phyloP scores from a whole-genome alignment of 148 eudicot genomes.

The Limonium bicolor region DNA sequence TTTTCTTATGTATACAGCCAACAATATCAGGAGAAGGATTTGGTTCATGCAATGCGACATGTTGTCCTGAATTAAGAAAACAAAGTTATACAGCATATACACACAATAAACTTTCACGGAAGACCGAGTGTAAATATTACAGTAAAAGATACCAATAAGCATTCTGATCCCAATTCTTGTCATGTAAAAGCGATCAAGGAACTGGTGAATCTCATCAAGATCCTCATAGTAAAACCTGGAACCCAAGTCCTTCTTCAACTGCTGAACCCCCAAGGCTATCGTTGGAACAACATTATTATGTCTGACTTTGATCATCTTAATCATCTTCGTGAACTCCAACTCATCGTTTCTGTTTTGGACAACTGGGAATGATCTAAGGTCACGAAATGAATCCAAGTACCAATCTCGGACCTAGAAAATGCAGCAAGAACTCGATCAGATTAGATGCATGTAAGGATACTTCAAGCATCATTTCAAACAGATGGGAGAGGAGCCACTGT shows the following conservation, averaged over 20 bases:
- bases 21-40: constrained; percentile 57
- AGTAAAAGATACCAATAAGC: constrained; percentile 74
- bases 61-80: constrained; percentile 93
- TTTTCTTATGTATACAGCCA: constrained; percentile 86
- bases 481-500: too few species aligned
- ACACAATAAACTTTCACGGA: too few species aligned
- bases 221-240: constrained; percentile 45
- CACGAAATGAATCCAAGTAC: constrained; percentile 95
- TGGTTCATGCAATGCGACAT: constrained; percentile 87
- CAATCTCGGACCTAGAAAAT: constrained; percentile 92
- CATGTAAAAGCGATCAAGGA: constrained; percentile 91
- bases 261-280: constrained; percentile 90
- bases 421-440: too few species aligned
- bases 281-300: constrained; percentile 98
- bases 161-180: constrained; percentile 93
- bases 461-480: too few species aligned
- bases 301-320: constrained; percentile 78
- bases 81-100: too few species aligned
- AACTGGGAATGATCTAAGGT: constrained; percentile 63
- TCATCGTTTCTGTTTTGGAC: constrained; percentile 65
- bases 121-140: too few species aligned
- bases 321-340: constrained; percentile 72
- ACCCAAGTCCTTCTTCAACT: constrained; percentile 63
- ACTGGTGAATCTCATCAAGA: constrained; percentile 76
- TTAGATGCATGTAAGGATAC: too few species aligned